These are phyloP conservation scores for Flaveria brownii DNA, from an alignment of 129 eudicot species.

Conservation along the genomic window DNA sequence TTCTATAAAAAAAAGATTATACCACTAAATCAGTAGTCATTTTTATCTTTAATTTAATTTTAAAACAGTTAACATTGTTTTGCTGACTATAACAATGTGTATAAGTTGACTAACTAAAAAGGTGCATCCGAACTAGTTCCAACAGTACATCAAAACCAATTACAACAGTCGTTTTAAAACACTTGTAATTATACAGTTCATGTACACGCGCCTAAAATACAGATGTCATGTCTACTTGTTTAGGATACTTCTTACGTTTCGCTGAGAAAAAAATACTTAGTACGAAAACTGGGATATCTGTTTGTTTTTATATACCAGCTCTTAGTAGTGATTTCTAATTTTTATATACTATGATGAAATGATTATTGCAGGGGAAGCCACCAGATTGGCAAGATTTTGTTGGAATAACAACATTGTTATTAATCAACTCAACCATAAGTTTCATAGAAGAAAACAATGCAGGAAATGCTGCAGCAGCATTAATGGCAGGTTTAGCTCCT, in stretches of 20 bases:
- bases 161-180: neutral
- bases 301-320: too few relatives aligned
- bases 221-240: neutral
- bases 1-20: too few relatives aligned
- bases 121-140: neutral
- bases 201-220: neutral
- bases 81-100: too few relatives aligned
- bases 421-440: conserved; percentile 88
- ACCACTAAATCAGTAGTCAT: too few relatives aligned
- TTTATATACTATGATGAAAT: neutral
- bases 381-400: conserved; percentile 97
- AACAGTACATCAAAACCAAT: neutral
- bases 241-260: neutral
- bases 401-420: conserved; percentile 60
- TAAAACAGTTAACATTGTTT: too few relatives aligned
- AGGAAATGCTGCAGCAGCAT: conserved; percentile 87
- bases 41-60: too few relatives aligned
- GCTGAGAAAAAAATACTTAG: neutral
- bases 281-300: too few relatives aligned
- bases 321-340: too few relatives aligned
- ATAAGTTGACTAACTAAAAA: too few relatives aligned
- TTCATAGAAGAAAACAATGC: conserved; percentile 89
- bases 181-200: neutral
- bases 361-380: conserved; percentile 64
- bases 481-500: conserved; percentile 95